Evolutionary conservation across 495 filamentous ascomycete species (phyloP).

Genomic region (Hyaloscypha finlandica): DNA sequence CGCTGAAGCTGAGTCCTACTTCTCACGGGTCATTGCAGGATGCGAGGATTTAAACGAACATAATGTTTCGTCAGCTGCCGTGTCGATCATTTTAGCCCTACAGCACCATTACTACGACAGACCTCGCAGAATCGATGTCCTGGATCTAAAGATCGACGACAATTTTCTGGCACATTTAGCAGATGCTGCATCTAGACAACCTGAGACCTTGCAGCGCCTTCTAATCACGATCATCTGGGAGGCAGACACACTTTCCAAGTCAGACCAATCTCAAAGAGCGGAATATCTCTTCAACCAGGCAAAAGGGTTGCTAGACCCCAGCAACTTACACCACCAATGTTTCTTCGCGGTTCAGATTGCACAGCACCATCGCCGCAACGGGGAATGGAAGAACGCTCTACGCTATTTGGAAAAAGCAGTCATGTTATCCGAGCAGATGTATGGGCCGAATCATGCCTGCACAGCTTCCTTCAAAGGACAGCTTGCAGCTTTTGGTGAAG

Average conservation of each 20-base stretch:
- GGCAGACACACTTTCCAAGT: constrained; percentile 1
- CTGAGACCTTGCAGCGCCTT: neutral
- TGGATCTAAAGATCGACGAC: neutral
- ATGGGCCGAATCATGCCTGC: constrained; percentile 5
- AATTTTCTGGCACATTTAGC: neutral
- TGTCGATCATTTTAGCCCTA: constrained; percentile 2
- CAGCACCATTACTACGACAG: constrained; percentile 8
- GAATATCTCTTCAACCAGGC: constrained; percentile 7
- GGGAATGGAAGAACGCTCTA: constrained; percentile 1
- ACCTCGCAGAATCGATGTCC: constrained; percentile 2
- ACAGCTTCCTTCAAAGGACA: neutral
- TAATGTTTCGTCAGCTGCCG: neutral
- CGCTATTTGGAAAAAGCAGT: constrained; percentile 7
- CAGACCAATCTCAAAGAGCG: neutral
- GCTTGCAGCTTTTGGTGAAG: constrained; percentile 6
- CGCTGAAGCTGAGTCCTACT: constrained; percentile 6
- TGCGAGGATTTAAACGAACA: neutral
- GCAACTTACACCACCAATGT: constrained; percentile 1
- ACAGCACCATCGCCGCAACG: neutral
- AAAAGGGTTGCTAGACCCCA: constrained; percentile 3
- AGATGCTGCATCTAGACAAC: constrained; percentile 1
- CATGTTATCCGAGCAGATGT: constrained; percentile 4
- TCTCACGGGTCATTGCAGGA: constrained; percentile 1
- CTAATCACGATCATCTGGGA: neutral
- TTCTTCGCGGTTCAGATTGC: constrained; percentile 6